These are phyloP conservation scores for Periconia sp. DNA, from an alignment of 2,329 filamentous ascomycete species.

Conservation along the genomic window DNA sequence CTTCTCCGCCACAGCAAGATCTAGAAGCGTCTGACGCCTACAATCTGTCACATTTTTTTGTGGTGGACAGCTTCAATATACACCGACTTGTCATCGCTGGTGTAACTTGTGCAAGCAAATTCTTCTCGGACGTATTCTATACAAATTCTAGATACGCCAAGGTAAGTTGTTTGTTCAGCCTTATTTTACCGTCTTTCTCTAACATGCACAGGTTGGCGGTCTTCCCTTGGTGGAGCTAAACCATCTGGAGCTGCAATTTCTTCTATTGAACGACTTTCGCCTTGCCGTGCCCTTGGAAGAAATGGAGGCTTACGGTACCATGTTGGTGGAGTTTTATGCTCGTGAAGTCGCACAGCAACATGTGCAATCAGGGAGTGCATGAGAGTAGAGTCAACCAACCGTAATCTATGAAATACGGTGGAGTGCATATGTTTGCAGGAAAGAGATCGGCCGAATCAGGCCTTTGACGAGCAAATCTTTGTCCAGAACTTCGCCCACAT, in stretches of 20 bases:
- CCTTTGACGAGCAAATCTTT: neutral
- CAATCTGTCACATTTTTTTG: conserved; percentile 73
- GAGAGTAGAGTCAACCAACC: neutral
- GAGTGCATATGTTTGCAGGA: neutral
- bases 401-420: neutral
- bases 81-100: conserved; percentile 95
- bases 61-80: conserved; percentile 99
- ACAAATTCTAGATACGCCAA: conserved; percentile 99
- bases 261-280: conserved; percentile 93
- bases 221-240: conserved; percentile 90
- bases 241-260: conserved; percentile 92
- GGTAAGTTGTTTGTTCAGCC: conserved; percentile 57
- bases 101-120: conserved; percentile 98
- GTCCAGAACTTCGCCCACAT: neutral
- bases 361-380: conserved; percentile 23
- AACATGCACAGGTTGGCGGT: conserved; percentile 74
- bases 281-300: conserved; percentile 92
- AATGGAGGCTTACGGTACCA: conserved; percentile 94
- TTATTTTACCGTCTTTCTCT: neutral
- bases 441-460: neutral
- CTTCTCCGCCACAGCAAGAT: conserved; percentile 42
- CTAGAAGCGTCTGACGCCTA: conserved; percentile 49
- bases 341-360: conserved; percentile 78
- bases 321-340: conserved; percentile 97
- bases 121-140: conserved; percentile 98